phyloP scores from a whole-genome alignment of 192 early-diverging fungal genomes.

The Entophlyctis helioformis region DNA sequence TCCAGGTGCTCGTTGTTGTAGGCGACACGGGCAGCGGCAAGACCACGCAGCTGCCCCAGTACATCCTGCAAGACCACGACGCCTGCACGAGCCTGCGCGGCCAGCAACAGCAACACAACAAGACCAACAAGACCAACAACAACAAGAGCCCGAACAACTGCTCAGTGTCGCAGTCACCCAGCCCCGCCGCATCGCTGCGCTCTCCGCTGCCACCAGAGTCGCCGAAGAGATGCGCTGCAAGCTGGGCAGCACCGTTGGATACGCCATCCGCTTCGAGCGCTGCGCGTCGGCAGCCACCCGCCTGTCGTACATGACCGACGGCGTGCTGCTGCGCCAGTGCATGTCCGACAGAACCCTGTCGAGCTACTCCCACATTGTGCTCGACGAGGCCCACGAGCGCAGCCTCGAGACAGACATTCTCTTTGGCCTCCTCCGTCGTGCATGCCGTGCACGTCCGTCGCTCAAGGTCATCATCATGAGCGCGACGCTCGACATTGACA shows the following conservation, averaged over 20 bases:
- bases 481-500: conserved; percentile 67
- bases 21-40: conserved; percentile 64
- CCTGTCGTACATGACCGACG: conserved; percentile 46
- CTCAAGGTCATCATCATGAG: conserved; percentile 62
- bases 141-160: not conserved
- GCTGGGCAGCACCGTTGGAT: conserved; percentile 24
- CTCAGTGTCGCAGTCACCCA: conserved; percentile 58
- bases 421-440: conserved; percentile 22
- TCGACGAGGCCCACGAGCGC: conserved; percentile 53
- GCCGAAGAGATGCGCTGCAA: conserved; percentile 19
- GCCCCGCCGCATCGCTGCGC: conserved; percentile 76
- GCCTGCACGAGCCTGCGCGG: too few species aligned
- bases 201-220: conserved; percentile 49
- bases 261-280: conserved; percentile 41
- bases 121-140: too few species aligned
- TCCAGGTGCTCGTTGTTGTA: conserved; percentile 34
- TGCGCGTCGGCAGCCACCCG: conserved; percentile 10
- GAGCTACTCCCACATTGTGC: conserved; percentile 29
- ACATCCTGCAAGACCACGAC: conserved; percentile 55
- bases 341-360: conserved; percentile 13
- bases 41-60: conserved; percentile 82
- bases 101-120: too few species aligned
- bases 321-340: conserved; percentile 26
- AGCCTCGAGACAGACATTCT: conserved; percentile 40
- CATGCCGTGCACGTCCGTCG: conserved; percentile 13